These are phyloP conservation scores for Polyporus arcularius DNA, from an alignment of 768 basidiomycete species.

Conservation along the genomic window DNA sequence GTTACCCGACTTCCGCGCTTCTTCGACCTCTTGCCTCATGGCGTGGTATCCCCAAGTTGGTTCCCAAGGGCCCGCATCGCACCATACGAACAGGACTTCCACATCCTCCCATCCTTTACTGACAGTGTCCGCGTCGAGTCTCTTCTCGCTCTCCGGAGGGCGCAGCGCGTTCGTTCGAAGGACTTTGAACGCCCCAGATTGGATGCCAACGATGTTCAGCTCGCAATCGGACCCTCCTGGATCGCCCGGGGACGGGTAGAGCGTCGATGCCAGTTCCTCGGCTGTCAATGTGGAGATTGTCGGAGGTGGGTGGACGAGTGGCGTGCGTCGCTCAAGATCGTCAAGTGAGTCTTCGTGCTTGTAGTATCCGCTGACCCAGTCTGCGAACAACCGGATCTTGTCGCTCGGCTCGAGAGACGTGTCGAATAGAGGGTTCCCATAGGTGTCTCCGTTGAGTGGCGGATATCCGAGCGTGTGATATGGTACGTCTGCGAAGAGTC, in stretches of 20 bases:
- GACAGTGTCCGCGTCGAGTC: too few relatives aligned
- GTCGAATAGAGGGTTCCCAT: slow-evolving; percentile 13
- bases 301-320: slow-evolving; percentile 9
- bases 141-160: not conserved
- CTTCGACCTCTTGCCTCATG: slow-evolving; percentile 3
- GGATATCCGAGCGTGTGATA: not conserved
- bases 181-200: slow-evolving; percentile 1
- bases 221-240: slow-evolving; percentile 18
- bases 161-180: slow-evolving; percentile 11
- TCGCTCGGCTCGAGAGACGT: not conserved
- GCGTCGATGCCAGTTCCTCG: slow-evolving; percentile 3
- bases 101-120: not conserved
- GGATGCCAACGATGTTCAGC: slow-evolving; percentile 9
- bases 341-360: slow-evolving; percentile 1
- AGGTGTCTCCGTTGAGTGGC: not conserved
- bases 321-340: slow-evolving; percentile 13
- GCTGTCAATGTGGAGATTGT: slow-evolving; percentile 11
- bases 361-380: slow-evolving; percentile 16
- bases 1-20: not conserved
- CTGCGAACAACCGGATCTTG: not conserved
- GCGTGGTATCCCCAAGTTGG: not conserved
- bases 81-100: slow-evolving; percentile 2
- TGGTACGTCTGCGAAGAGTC: not conserved
- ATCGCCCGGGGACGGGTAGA: slow-evolving; percentile 7
- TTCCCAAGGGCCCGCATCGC: not conserved